These are phyloP conservation scores for Chaetomidium leptoderma DNA, from an alignment of 495 filamentous ascomycete genomes.

Conservation along the genomic window DNA sequence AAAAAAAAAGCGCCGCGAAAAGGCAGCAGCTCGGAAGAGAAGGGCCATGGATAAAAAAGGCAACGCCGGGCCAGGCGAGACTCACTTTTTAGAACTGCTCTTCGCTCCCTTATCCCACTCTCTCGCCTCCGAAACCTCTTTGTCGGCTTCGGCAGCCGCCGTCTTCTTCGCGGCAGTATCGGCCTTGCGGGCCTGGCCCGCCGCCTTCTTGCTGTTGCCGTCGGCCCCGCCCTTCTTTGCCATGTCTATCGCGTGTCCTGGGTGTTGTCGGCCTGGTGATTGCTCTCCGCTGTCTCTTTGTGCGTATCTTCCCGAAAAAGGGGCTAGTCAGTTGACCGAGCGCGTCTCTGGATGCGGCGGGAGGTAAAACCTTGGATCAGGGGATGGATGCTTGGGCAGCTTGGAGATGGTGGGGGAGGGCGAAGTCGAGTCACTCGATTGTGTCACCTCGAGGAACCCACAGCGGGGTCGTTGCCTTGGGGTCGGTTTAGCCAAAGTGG, in stretches of 20 bases:
- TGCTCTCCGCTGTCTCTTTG: neutral
- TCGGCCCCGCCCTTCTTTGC: conserved; percentile 58
- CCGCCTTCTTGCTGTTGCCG: conserved; percentile 85
- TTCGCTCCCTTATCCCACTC: conserved; percentile 87
- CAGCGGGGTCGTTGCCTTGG: conserved; percentile 1
- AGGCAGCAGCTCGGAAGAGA: neutral
- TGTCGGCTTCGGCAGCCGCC: conserved; percentile 64
- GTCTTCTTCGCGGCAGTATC: conserved; percentile 76
- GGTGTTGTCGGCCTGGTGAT: neutral
- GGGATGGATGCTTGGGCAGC: neutral
- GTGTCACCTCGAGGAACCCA: conserved; percentile 2
- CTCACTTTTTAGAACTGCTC: conserved; percentile 77
- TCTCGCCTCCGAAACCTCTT: conserved; percentile 61
- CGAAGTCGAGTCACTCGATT: conserved; percentile 1
- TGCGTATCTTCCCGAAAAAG: neutral
- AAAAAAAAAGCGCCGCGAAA: neutral
- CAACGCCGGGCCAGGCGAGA: conserved; percentile 4
- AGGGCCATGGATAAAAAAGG: conserved; percentile 16
- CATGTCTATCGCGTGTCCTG: neutral
- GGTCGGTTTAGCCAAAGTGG: neutral
- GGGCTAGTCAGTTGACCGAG: neutral
- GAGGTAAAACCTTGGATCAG: neutral
- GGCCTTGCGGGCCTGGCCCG: conserved; percentile 89
- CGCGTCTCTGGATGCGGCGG: conserved; percentile 1
- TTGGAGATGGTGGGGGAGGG: neutral